Evolutionary conservation across 805 yeast genomes (phyloP), one percentile per base, ranked within the genome.

Genomic region (Brettanomyces anomalus): DNA sequence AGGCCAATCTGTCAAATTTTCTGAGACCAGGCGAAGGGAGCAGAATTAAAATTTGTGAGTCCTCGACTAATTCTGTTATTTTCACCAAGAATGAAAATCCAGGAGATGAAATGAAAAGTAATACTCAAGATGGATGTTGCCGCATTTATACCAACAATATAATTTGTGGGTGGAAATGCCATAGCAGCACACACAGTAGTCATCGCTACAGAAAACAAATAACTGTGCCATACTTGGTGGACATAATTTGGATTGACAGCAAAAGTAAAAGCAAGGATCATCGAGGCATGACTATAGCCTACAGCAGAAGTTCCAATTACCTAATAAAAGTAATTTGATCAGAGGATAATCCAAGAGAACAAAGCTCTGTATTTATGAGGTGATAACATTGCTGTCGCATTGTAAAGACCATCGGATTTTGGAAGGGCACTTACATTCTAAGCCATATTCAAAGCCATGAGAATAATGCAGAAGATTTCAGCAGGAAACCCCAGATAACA

Each of bases 351-450:
- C 83, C 83, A 79, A 5, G 85, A 74, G 40, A 75, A 62, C 19
- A 75, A 57, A 1, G 82, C 74, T 15, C 72, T 72, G 57, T 62
- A 65, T 49, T 65, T 66, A 18, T 72, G 73, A 13, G 85, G 84
- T 3, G 84, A 73, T 48, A 79, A 61, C 51, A 77, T 76, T 2
- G 77, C 70, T 2, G 79, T 79, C 46, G 86, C 84, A 51, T 80
- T 81, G 39, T 82, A 83, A 7, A 82, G 70, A 37, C 86, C 86
- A 21, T 83, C 76, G 10, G 81, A 68, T 6, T 83, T 79, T 33
- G 87, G 87, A 62, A 75, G 76, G 5, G 83, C 77, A 20, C 77
- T 68, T 11, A 82, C 72, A 28, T 80, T 66, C 54, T 81, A 86
- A 0, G 84, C 83, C 73, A 81, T 66, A 16, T 79, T 70, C 36